Evolutionary conservation across 352 stramenopile species (phyloP), one percentile per base, ranked within the genome.

Genomic region (Aphanomyces astaci): DNA sequence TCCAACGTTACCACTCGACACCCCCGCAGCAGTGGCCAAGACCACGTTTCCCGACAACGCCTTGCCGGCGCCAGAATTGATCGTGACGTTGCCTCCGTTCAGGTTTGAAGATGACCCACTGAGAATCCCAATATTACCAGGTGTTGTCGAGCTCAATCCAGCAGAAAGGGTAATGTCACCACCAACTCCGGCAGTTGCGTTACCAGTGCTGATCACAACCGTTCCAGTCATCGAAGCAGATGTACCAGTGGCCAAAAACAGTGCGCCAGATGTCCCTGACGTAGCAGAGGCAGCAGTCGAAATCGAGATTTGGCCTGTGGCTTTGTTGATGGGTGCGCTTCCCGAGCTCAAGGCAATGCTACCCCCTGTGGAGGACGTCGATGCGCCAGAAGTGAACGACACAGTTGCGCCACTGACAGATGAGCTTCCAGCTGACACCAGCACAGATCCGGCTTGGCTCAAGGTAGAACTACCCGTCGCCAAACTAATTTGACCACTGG

Each of bases 121-220:
- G 15, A 19, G 1, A 22, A 59, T 4, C 51, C 22, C 25, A 36
- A 59, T 32, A 59, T 59, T 59, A 19, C 51, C 51, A 33, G 51
- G 51, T 19, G 39, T 28, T 24, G 56, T 63, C 63, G 60, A 70
- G 67, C 66, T 72, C 52, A 40, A 45, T 0, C 73, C 73, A 57
- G 64, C 71, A 69, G 66, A 65, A 53, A 79, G 15, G 11, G 31
- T 52, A 63, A 81, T 66, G 30, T 33, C 70, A 30, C 75, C 75
- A 31, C 75, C 75, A 32, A 70, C 73, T n/a, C 60, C 52, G 31
- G 73, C 74, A 11, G 71, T 33, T 40, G 75, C 52, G 7, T 45
- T 22, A 31, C 75, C 75, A 64, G 68, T 55, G 60, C 45, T 32
- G 71, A 70, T 53, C 63, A 66, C 25, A 40, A 70, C 28, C 60